Base-by-base conservation (phyloP, 768 basidiomycete species). In the Psilocybe sp. region DNA sequence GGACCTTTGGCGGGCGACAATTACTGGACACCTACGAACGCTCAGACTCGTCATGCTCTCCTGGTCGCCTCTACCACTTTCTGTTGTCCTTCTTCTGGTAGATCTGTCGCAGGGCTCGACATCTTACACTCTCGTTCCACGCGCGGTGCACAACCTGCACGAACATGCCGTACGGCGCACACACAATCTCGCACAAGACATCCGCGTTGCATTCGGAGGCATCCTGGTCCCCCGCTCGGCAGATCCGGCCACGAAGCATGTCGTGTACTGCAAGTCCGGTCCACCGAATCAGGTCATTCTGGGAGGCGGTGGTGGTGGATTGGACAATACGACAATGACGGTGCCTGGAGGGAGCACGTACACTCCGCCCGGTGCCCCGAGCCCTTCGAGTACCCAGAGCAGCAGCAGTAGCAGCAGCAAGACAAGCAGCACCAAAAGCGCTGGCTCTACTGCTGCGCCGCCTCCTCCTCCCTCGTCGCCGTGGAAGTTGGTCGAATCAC, bases 201-300 rank as follows among this genome's bases (percentile, higher is more conserved):
- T 91, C 49, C 84, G 87, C 23, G 60, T 82, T 32, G 84, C 84
- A 11, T 81, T 90, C 59, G 68, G 75, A 16, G 73, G 76, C 18
- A 67, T 85, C 19, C 69, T 84, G 10, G 67, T 75, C 28, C 63
- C 76, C 12, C 73, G 79, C 47, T 70, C 69, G 55, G 54, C 37
- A 44, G 47, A 50, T 47, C 45, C 41, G 36, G 41, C 47, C 55
- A 47, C 55, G 46, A 54, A 63, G 32, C 64, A 67, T 32, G 66
- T 71, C 46, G 67, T 79, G 12, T 78, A 76, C 59, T 77, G 78
- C 64, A 75, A 75, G 56, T 55, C 70, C 12, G 62, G 67, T 12
- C 69, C 61, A 49, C 64, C 70, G 23, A 62, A 55, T 11, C 54
- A 61, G 49, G 55, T 61, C 49, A 52, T 53, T 50, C 58, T 36